Percentiles rank a stretch among this genome's conserved stretches.
phyloP scores from a whole-genome alignment of 805 yeast genomes.

The Kazachstania kunashirensis region DNA sequence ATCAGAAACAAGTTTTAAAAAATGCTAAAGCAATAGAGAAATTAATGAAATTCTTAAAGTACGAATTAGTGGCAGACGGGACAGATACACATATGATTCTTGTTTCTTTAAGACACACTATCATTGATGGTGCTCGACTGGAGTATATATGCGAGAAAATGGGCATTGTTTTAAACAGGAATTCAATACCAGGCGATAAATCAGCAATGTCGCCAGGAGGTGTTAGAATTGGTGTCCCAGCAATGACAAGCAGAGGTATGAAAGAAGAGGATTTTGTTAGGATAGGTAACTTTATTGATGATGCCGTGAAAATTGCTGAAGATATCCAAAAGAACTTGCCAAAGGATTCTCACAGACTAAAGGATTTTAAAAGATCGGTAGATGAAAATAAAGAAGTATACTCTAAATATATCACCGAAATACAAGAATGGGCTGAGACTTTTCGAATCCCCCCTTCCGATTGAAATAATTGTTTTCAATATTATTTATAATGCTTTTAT shows the following conservation, averaged over 20 bases:
- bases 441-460: slow-evolving; percentile 45
- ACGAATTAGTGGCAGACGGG: slow-evolving; percentile 81
- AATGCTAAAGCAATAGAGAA: slow-evolving; percentile 78
- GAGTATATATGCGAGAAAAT: slow-evolving; percentile 89
- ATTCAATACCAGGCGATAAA: slow-evolving; percentile 95
- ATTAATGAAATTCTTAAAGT: slow-evolving; percentile 61
- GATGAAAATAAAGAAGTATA: too few relatives aligned
- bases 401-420: too few relatives aligned
- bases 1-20: slow-evolving; percentile 77
- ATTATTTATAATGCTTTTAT: too few relatives aligned
- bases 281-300: slow-evolving; percentile 71
- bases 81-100: slow-evolving; percentile 95
- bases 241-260: slow-evolving; percentile 95
- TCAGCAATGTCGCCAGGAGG: slow-evolving; percentile 95
- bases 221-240: slow-evolving; percentile 93
- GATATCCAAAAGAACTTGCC: slow-evolving; percentile 71
- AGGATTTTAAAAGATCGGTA: slow-evolving; percentile 95
- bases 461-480: too few relatives aligned
- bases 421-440: slow-evolving; percentile 81
- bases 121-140: slow-evolving; percentile 91
- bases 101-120: slow-evolving; percentile 75
- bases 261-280: slow-evolving; percentile 74
- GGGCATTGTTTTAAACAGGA: slow-evolving; percentile 92
- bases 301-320: slow-evolving; percentile 66
- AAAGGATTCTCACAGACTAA: slow-evolving; percentile 83